phyloP scores from a whole-genome alignment of 257 asterid genomes.

The Nicotiana otophora region DNA sequence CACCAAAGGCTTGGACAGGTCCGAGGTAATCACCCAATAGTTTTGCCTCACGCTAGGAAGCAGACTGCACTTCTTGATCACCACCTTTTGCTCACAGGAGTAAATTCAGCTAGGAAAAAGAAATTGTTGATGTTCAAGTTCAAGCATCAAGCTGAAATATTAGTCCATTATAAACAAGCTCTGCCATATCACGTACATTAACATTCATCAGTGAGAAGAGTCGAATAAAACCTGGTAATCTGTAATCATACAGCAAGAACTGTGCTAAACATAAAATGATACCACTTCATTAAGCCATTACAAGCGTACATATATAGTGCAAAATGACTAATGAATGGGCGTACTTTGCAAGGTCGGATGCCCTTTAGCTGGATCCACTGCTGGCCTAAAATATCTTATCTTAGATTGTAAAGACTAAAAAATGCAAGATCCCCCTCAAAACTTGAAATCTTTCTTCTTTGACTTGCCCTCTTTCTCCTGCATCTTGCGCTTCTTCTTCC shows the following conservation, averaged over 20 bases:
- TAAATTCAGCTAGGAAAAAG: background rate
- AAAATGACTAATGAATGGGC: background rate
- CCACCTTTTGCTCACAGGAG: too few species aligned
- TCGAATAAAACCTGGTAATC: too few species aligned
- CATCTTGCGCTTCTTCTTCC: constrained; percentile 88
- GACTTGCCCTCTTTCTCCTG: constrained; percentile 92
- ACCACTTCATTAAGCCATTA: background rate
- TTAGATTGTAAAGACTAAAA: too few species aligned
- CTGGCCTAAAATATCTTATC: background rate
- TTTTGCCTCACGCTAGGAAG: too few species aligned
- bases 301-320: background rate
- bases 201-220: background rate
- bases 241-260: background rate
- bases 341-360: background rate
- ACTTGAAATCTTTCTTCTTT: constrained; percentile 93
- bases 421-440: constrained; percentile 16
- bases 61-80: too few species aligned
- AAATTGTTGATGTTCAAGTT: too few species aligned
- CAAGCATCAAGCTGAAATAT: background rate
- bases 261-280: background rate
- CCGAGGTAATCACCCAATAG: too few species aligned
- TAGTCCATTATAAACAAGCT: background rate
- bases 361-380: background rate
- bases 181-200: background rate
- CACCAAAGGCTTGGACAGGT: too few species aligned